Base-by-base conservation (phyloP, 2,329 filamentous ascomycete genomes). In the Lasiodiplodia citricola region DNA sequence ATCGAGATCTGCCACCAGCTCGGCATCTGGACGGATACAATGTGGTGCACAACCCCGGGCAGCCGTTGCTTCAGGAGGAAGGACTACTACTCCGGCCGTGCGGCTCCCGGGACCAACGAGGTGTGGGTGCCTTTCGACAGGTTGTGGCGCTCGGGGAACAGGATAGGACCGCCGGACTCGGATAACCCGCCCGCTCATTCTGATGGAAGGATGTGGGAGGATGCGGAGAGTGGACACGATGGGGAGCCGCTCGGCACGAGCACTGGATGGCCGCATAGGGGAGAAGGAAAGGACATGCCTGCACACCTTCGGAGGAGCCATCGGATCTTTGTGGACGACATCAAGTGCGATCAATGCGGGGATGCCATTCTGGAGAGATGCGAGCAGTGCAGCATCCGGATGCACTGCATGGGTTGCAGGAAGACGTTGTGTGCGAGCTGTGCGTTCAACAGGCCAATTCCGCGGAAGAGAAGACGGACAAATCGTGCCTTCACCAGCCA, bases 81-180 rank as follows among this genome's bases (percentile, higher is more conserved):
- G 70, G 85, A 87, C 38, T 88, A 88, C 75, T 85, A 87, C 63
- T 82, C 83, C 13, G 85, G 85, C 75, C 81, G 86, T 63, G 84
- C 84, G 62, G 84, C 85, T 0, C 85, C 86, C 60, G 85, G 85
- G 54, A 84, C 84, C 21, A 81, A 84, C 47, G 87, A 88, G 72
- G 86, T 88, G 6, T 88, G 86, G 86, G 87, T 88, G n/a, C 86
- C 87, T 4, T 88, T 87, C 72, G 87, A 88, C 75, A 80, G 87
- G 64, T 76, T 88, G 55, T 88, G 87, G 87, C 79, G 87, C 69
- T 87, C 85, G 51, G 84, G 85, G 70, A 88, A 88, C 71, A 86
- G 86, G 79, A 82, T 88, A 69, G 86, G 86, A 5, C 80, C 83
- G 5, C 50, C 50, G 37, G 73, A 77, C 21, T 75, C 75, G 62